Conservation (phyloP, 768 basidiomycete species). For the Mycena galopus region DNA sequence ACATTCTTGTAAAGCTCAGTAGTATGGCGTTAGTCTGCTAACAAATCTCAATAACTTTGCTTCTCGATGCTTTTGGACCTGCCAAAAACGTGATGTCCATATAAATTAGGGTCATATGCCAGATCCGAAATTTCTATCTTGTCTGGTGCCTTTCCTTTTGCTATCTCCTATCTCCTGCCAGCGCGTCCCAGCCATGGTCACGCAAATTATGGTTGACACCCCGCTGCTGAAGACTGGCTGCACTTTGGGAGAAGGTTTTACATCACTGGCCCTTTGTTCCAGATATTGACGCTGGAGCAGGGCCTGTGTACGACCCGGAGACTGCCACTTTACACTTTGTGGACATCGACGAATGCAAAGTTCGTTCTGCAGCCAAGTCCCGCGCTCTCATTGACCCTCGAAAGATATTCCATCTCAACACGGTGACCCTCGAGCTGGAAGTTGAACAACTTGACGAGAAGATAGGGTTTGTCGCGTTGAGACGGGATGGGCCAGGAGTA, state of each 20-base stretch:
- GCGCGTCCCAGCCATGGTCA: conserved; percentile 24
- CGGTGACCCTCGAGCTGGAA: conserved; percentile 51
- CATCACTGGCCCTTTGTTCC: conserved; percentile 32
- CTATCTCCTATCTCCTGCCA: background rate
- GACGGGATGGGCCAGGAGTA: conserved; percentile 62
- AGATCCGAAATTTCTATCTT: conserved; percentile 32
- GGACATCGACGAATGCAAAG: conserved; percentile 71
- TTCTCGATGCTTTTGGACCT: conserved; percentile 11
- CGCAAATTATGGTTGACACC: conserved; percentile 54
- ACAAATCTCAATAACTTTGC: conserved; percentile 47
- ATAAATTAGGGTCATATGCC: background rate
- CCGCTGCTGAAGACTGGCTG: conserved; percentile 69
- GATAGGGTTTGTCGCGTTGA: conserved; percentile 69
- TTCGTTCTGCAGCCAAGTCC: conserved; percentile 38
- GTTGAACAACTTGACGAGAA: conserved; percentile 67
- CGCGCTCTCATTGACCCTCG: conserved; percentile 1
- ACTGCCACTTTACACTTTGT: conserved; percentile 74
- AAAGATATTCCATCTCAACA: conserved; percentile 69
- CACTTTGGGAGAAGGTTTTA: conserved; percentile 72
- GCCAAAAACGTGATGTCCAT: conserved; percentile 44
- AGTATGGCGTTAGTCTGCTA: conserved; percentile 46
- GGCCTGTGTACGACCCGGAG: conserved; percentile 71
- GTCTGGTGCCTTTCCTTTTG: conserved; percentile 23
- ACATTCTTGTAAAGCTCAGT: conserved; percentile 58
- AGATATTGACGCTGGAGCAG: conserved; percentile 49